Percentiles rank a stretch among this genome's conserved stretches.
These are phyloP conservation scores for Apiotrichum domesticum DNA, from an alignment of 1,284 basidiomycete species.

Conservation along the genomic window DNA sequence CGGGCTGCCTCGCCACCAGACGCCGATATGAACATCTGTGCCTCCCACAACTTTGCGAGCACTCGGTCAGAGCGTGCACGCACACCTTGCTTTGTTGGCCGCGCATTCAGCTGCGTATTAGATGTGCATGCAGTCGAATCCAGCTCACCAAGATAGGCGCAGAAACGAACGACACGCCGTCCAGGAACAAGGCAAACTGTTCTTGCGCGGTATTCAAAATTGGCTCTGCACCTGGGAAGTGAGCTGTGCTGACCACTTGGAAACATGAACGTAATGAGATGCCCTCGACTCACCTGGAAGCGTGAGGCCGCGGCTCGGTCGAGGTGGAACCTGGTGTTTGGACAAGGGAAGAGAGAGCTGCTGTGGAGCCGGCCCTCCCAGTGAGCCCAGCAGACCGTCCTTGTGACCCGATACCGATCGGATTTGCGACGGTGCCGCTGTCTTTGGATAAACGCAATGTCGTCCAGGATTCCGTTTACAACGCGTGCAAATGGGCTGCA, in stretches of 20 bases:
- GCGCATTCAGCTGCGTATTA: slow-evolving; percentile 13
- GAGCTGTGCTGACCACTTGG: too few relatives aligned
- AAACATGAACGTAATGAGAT: too few relatives aligned
- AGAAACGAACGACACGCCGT: slow-evolving; percentile 8
- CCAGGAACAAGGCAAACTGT: slow-evolving; percentile 9
- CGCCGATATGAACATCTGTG: slow-evolving; percentile 13
- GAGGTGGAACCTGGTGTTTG: too few relatives aligned
- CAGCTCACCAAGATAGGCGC: slow-evolving; percentile 9
- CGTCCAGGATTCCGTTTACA: slow-evolving; percentile 13
- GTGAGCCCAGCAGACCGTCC: too few relatives aligned
- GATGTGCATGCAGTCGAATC: neutral
- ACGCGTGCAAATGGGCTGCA: slow-evolving; percentile 11
- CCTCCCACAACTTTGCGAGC: slow-evolving; percentile 15
- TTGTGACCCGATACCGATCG: neutral
- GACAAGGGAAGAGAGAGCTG: neutral
- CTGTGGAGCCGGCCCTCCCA: too few relatives aligned
- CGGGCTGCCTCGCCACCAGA: neutral
- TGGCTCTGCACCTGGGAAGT: neutral
- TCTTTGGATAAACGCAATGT: slow-evolving; percentile 14
- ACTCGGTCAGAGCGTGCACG: slow-evolving; percentile 14
- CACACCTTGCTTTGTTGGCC: slow-evolving; percentile 9
- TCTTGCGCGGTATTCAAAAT: neutral
- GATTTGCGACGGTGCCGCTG: neutral
- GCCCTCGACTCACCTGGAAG: too few relatives aligned
- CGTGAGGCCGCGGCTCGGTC: too few relatives aligned